Evolutionary conservation across 2,329 filamentous ascomycete genomes (phyloP), one percentile per base, ranked within the genome.

Genomic region (Fusarium algeriense): DNA sequence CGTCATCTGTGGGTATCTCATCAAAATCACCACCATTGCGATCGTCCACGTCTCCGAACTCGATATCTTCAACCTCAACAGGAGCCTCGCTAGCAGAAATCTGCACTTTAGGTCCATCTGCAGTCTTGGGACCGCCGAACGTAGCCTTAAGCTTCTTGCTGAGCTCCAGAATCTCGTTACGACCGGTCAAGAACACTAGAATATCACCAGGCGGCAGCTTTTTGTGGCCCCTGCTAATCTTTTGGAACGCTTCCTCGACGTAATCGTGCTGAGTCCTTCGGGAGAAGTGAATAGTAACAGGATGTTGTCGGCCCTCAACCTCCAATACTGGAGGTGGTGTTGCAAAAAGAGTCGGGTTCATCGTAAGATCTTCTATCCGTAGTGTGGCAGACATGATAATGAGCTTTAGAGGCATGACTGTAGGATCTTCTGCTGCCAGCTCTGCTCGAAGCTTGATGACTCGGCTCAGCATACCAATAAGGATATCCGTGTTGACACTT

Each of bases 341-440:
- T 7, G 90, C 85, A 80, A 99, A 99, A 0, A 99, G 85, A 19
- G 87, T 90, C 12, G 89, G 83, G 77, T 99, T 98, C 77, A 94
- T 89, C 0, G 93, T 94, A 74, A 99, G 93, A 77, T 98, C 95
- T 15, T 94, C 93, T 48, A 98, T 93, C 64, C 94, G 88, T 37
- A 99, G 85, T 4, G 96, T 99, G 45, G 96, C 96, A 65, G 95
- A 98, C 97, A 99, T 99, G 82, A 99, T 97, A 65, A 99, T 89
- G 12, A 99, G 87, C 81, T 98, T 99, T 56, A 99, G 82, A 1
- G 95, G 94, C 71, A 90, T 91, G 32, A 92, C 83, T 2, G 88
- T 88, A 0, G 91, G 83, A 66, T 96, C 89, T 79, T 96, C 92
- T 66, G 88, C 84, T 11, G 89, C 89, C 82, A 98, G 87, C 41